phyloP scores from a whole-genome alignment of 495 filamentous ascomycete species.

The Penicillium paxilli region DNA sequence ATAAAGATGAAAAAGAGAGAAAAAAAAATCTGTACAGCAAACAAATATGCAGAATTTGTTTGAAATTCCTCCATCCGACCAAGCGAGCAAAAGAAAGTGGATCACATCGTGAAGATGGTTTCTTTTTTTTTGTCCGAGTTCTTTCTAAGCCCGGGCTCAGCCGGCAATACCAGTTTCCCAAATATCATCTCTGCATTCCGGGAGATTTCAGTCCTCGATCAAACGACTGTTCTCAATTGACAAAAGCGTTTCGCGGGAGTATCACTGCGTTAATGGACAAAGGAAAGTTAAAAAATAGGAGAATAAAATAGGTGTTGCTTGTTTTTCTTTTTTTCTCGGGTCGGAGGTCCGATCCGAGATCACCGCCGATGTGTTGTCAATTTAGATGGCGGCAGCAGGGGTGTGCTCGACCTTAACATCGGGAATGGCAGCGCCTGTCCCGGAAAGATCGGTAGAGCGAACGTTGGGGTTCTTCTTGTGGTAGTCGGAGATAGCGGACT shows the following conservation, averaged over 20 bases:
- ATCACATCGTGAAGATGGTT: too few relatives aligned
- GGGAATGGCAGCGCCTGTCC: constrained; percentile 60
- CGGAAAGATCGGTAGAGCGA: constrained; percentile 70
- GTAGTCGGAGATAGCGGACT: constrained; percentile 97
- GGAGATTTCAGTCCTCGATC: constrained; percentile 15
- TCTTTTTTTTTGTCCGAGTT: too few relatives aligned
- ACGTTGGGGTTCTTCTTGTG: constrained; percentile 88
- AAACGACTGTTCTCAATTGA: constrained; percentile 19
- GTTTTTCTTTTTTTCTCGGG: constrained; percentile 8
- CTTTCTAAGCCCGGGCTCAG: too few relatives aligned
- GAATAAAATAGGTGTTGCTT: constrained; percentile 8
- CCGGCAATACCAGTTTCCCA: neutral
- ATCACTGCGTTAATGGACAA: neutral
- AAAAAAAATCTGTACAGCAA: constrained; percentile 32
- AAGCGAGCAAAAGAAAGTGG: neutral
- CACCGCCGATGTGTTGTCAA: constrained; percentile 1
- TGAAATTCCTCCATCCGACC: constrained; percentile 11
- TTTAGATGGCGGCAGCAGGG: constrained; percentile 32
- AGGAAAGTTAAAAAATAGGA: neutral
- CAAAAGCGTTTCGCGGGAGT: constrained; percentile 6
- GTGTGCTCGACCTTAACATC: constrained; percentile 48
- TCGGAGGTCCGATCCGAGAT: neutral
- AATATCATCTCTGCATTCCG: constrained; percentile 5
- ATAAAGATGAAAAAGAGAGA: constrained; percentile 5
- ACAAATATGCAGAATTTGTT: constrained; percentile 30